phyloP scores from a whole-genome alignment of 225 moss, liverwort and hornwort species.

The Bryum argenteum region DNA sequence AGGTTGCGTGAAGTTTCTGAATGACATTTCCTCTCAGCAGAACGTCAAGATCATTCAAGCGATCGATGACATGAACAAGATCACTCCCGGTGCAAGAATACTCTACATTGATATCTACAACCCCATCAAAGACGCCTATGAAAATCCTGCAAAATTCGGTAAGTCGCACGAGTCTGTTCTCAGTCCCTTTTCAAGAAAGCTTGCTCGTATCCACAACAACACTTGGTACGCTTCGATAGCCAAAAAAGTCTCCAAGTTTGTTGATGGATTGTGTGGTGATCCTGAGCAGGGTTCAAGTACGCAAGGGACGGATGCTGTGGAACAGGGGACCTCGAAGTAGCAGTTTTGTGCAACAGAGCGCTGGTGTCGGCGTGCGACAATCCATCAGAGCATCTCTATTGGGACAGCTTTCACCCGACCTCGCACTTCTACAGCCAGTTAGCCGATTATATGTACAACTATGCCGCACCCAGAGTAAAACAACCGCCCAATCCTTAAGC shows the following conservation, averaged over 20 bases:
- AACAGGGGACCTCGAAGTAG: slow-evolving; percentile 62
- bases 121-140: slow-evolving; percentile 51
- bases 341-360: slow-evolving; percentile 63
- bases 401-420: slow-evolving; percentile 91
- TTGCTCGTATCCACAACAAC: too few species aligned
- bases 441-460: slow-evolving; percentile 31
- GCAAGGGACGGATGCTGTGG: slow-evolving; percentile 73
- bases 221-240: too few species aligned
- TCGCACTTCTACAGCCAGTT: slow-evolving; percentile 52
- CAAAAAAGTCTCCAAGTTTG: background rate
- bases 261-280: background rate
- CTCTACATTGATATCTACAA: slow-evolving; percentile 54
- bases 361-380: slow-evolving; percentile 50
- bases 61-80: slow-evolving; percentile 28
- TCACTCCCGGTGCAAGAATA: slow-evolving; percentile 42
- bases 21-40: slow-evolving; percentile 33
- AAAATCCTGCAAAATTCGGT: slow-evolving; percentile 53
- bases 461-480: slow-evolving; percentile 19
- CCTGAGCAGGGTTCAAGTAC: slow-evolving; percentile 47
- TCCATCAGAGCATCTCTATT: slow-evolving; percentile 60
- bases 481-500: slow-evolving; percentile 35
- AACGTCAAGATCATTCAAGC: slow-evolving; percentile 28
- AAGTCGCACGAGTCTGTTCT: too few species aligned
- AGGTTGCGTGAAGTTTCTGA: slow-evolving; percentile 42
- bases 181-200: background rate